A percentile compares a stretch with the other conserved stretches of the same genome.
These are phyloP conservation scores for Chenopodium suecicum DNA, from an alignment of 148 eudicot species.

Conservation along the genomic window DNA sequence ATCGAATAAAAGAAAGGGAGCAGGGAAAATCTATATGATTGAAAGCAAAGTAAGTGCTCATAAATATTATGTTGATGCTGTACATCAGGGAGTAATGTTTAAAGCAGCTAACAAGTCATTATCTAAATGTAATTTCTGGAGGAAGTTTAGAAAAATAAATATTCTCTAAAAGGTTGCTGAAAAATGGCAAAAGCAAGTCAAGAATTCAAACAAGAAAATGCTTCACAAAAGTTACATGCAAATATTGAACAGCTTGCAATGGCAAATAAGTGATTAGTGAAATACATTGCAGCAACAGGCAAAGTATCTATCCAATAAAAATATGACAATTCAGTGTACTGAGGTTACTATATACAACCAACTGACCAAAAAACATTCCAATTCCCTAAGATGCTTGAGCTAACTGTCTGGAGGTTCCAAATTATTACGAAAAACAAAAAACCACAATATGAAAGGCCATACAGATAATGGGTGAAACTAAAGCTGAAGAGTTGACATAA, in stretches of 20 bases:
- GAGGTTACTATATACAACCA: neutral
- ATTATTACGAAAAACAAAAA: neutral
- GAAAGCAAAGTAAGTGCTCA: neutral
- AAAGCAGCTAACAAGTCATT: neutral
- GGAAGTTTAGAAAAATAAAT: neutral
- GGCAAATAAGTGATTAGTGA: neutral
- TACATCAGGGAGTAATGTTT: neutral
- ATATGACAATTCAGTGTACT: neutral
- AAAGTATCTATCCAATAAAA: neutral
- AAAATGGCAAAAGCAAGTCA: neutral
- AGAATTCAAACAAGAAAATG: neutral
- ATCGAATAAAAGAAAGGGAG: neutral
- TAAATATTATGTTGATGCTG: neutral
- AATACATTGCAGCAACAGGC: neutral
- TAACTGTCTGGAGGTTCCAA: neutral
- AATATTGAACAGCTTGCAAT: neutral
- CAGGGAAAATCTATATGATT: conserved; percentile 1
- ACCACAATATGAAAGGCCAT: neutral
- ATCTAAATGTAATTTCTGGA: neutral
- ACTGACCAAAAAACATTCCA: too few species aligned
- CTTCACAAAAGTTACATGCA: neutral
- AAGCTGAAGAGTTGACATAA: neutral
- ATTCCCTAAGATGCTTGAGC: too few species aligned
- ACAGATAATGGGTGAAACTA: neutral
- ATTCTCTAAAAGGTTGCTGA: neutral